phyloP scores from a whole-genome alignment of 2,329 filamentous ascomycete genomes.

The Colletotrichum caudatum region DNA sequence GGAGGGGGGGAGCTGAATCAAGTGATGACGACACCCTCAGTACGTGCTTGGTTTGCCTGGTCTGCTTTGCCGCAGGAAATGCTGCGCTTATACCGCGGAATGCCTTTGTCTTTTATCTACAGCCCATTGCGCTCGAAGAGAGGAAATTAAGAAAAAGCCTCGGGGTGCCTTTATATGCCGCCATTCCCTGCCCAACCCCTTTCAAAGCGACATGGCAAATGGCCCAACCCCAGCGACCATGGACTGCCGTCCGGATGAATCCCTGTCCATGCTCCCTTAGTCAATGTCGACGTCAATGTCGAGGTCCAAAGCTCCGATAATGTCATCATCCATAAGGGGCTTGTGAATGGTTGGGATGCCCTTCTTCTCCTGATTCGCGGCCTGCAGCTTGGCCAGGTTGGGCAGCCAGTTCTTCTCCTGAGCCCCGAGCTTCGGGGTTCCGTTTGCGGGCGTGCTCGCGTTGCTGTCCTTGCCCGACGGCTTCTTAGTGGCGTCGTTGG shows the following conservation, averaged over 20 bases:
- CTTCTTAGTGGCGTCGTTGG: conserved; percentile 55
- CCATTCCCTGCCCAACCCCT: conserved; percentile 2
- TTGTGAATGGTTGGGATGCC: conserved; percentile 78
- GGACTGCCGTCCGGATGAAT: background rate
- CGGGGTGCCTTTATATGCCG: background rate
- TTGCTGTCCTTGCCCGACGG: conserved; percentile 59
- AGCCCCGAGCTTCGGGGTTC: conserved; percentile 62
- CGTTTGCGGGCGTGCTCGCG: conserved; percentile 63
- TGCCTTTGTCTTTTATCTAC: conserved; percentile 22
- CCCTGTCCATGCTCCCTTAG: conserved; percentile 39
- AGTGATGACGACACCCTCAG: background rate
- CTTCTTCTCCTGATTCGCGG: conserved; percentile 68
- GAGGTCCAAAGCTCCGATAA: conserved; percentile 88
- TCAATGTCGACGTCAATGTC: conserved; percentile 93
- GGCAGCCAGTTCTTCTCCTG: conserved; percentile 61
- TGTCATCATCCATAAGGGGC: conserved; percentile 89
- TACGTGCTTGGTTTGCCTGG: background rate
- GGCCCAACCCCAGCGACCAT: background rate
- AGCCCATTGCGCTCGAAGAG: conserved; percentile 10
- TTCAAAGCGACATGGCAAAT: background rate
- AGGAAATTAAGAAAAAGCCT: background rate
- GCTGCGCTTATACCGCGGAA: conserved; percentile 22
- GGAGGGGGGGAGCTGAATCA: too few species aligned
- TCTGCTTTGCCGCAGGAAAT: conserved; percentile 1
- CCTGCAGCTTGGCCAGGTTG: conserved; percentile 66